Conservation (phyloP, 1,284 basidiomycete species). For the Rhodofomes roseus region DNA sequence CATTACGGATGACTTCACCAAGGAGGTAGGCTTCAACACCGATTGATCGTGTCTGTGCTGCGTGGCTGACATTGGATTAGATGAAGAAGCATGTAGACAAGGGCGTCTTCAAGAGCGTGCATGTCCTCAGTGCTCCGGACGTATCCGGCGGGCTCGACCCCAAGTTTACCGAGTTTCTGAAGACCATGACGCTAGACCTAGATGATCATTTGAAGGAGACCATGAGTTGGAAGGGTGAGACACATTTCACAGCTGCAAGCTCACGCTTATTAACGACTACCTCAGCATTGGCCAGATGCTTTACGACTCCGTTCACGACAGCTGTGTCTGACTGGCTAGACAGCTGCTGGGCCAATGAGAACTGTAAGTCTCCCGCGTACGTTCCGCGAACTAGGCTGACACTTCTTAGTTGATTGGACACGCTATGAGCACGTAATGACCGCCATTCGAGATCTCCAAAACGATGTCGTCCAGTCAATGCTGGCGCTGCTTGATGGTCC, state of each 20-base stretch:
- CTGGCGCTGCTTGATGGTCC: not conserved
- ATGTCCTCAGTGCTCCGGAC: constrained; percentile 46
- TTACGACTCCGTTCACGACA: constrained; percentile 43
- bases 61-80: constrained; percentile 28
- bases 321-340: constrained; percentile 53
- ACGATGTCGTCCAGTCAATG: constrained; percentile 9
- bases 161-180: constrained; percentile 44
- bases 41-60: not conserved
- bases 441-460: constrained; percentile 23
- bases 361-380: constrained; percentile 40
- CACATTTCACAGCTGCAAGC: not conserved
- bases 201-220: constrained; percentile 51
- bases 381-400: not conserved
- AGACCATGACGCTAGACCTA: constrained; percentile 44
- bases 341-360: constrained; percentile 43
- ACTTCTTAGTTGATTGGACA: constrained; percentile 51
- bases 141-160: constrained; percentile 50
- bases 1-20: constrained; percentile 23
- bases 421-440: constrained; percentile 49
- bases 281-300: constrained; percentile 46
- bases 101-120: constrained; percentile 37
- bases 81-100: constrained; percentile 42
- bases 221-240: constrained; percentile 45
- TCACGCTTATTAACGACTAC: not conserved
- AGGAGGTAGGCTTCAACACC: constrained; percentile 24